Evolutionary conservation across 805 yeast genomes (phyloP), one percentile per base, ranked within the genome.

Genomic region (Sporopachydermia lactativora): DNA sequence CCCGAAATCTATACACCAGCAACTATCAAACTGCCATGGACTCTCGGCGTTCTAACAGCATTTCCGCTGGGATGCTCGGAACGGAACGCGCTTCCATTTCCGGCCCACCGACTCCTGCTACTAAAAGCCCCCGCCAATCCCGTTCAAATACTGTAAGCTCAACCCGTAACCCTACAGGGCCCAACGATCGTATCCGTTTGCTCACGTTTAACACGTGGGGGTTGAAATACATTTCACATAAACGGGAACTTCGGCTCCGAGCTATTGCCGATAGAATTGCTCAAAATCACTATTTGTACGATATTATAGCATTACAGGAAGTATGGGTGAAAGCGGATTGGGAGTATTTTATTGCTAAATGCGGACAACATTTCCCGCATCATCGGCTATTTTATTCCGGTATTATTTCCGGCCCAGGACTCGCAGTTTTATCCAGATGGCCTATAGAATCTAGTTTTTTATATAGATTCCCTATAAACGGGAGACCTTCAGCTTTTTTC

Each of bases 241-340:
- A 60, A 45, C 64, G 98, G 19, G 57, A 60, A 28, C 68, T 67
- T 47, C 66, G 98, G 34, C 63, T 92, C 19, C 56, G 51, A 13
- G 94, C 85, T 2, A 81, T 92, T 19, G 95, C 94, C 0, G 69
- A 75, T 37, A 60, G 70, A 41, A 57, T 89, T 3, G 73, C 77
- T 0, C 57, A 40, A 1, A 52, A 52, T 2, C 53, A 60, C 2
- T 61, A 65, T 13, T 60, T 66, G 15, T 85, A 81, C 58, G 96
- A 92, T 58, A 70, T 92, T 8, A 72, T 92, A 4, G 96, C 96
- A 1, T 63, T 92, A n/a, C 98, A 92, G 57, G 98, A 92, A 54
- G 69, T 92, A 8, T 92, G 98, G 98, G 78, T 79, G 34, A 70
- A 75, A 46, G 75, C 71, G 38, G 98, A 92, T 57, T 88, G 88